Evolutionary conservation across 2,329 filamentous ascomycete species (phyloP), one percentile per base, ranked within the genome.

Genomic region (Arthrobotrys conoides): DNA sequence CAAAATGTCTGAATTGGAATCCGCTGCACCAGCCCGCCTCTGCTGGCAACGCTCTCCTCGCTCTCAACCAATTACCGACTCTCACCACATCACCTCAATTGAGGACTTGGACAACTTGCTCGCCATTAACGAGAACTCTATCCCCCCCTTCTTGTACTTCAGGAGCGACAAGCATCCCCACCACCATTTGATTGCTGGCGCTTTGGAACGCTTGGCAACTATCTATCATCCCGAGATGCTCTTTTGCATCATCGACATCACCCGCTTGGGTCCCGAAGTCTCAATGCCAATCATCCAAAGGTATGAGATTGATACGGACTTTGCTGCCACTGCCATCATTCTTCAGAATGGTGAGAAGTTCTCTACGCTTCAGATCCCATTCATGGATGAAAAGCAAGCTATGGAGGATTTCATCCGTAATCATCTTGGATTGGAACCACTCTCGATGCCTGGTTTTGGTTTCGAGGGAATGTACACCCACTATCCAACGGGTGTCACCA

Each of bases 1-100:
- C 2, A 61, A 41, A 22, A 61, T 61, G 55, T 41, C 55, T 44
- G 33, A 5, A 16, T 41, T 33, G 8, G 46, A 9, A 0, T 24
- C 20, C 18, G 20, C 5, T 3, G 3, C 20, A 16, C 2, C 27
- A 9, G n/a, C 53, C 14, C 53, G 55, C 6, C 55, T 8, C 2
- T 61, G 55, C 20, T 61, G 55, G 55, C 33, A 61, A 14, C 55
- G 55, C 12, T 61, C 55, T 41, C 55, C 55, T 16, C 33, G 55
- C 18, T 44, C 30, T 5, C 30, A 41, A 24, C 33, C 18, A 3
- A 30, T 18, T 6, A 24, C 18, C 3, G 22, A 61, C 16, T 22
- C 33, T 3, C 18, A 61, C 8, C n/a, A 61, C 12, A 61, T 61
- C 18, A 6, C n/a, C 1, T 22, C 33, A 14, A 9, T 5, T 4